Percentiles rank a stretch among this genome's conserved stretches.
Conservation (phyloP, 768 basidiomycete genomes). For the Boletellus emodensis region DNA sequence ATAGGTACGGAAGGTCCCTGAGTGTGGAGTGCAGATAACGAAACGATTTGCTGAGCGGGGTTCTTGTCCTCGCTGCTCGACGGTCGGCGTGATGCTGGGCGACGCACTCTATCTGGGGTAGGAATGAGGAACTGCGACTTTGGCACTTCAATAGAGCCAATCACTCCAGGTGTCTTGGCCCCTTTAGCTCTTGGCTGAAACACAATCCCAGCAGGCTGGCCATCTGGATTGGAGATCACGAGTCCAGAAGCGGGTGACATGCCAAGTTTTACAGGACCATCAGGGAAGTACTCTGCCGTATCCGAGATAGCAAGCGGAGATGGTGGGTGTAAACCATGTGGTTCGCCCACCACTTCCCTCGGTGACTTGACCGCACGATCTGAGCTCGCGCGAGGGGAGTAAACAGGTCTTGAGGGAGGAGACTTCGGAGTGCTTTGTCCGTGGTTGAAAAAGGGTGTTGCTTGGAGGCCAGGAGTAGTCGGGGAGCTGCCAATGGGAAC, state of each 20-base stretch:
- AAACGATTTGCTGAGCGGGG: slow-evolving; percentile 21
- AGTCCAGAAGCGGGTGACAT: slow-evolving; percentile 79
- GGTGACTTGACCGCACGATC: slow-evolving; percentile 59
- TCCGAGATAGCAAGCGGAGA: slow-evolving; percentile 73
- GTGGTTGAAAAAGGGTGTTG: slow-evolving; percentile 41
- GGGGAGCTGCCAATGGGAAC: slow-evolving; percentile 94
- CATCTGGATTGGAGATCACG: slow-evolving; percentile 89
- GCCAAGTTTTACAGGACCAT: slow-evolving; percentile 66
- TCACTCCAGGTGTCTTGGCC: slow-evolving; percentile 30
- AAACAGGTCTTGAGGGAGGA: slow-evolving; percentile 40
- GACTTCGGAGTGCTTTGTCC: slow-evolving; percentile 37
- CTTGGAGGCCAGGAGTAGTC: slow-evolving; percentile 61
- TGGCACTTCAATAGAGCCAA: slow-evolving; percentile 42
- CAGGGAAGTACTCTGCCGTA: slow-evolving; percentile 62
- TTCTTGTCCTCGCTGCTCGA: slow-evolving; percentile 28
- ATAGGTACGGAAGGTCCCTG: slow-evolving; percentile 9
- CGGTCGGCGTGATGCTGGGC: slow-evolving; percentile 24
- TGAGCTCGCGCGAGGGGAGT: slow-evolving; percentile 51
- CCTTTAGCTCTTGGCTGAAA: slow-evolving; percentile 73
- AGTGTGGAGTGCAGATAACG: slow-evolving; percentile 29
- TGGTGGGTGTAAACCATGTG: slow-evolving; percentile 45
- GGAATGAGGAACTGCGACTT: slow-evolving; percentile 36
- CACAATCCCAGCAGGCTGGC: slow-evolving; percentile 91
- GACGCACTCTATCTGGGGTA: slow-evolving; percentile 25
- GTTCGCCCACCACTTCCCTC: slow-evolving; percentile 40